Conservation (phyloP, 2,329 filamentous ascomycete genomes). For the Drechslerella stenobrocha region DNA sequence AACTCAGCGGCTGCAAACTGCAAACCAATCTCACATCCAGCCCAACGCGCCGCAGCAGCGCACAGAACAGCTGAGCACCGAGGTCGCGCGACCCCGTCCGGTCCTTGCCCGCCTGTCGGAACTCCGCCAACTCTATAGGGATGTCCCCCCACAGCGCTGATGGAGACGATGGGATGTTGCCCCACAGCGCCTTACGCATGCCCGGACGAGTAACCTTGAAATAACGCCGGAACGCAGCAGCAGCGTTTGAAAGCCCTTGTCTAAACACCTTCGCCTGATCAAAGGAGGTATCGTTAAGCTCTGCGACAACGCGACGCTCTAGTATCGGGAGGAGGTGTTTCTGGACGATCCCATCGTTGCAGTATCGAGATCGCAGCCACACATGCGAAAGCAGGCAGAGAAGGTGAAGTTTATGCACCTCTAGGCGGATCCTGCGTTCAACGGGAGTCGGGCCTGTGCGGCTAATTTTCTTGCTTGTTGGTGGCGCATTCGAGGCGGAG, state of each 20-base stretch:
- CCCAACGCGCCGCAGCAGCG: conserved; percentile 78
- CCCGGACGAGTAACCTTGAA: conserved; percentile 75
- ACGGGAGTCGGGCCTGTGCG: conserved; percentile 62
- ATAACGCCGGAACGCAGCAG: conserved; percentile 68
- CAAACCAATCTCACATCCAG: conserved; percentile 82
- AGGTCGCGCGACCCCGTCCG: conserved; percentile 83
- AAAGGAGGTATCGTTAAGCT: conserved; percentile 37
- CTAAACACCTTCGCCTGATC: conserved; percentile 35
- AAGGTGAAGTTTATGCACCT: conserved; percentile 84
- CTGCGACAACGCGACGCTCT: conserved; percentile 22
- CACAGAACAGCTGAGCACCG: conserved; percentile 87
- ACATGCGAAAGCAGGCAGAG: conserved; percentile 79
- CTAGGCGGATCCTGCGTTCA: conserved; percentile 67
- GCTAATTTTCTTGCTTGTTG: conserved; percentile 49
- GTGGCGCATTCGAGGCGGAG: conserved; percentile 2
- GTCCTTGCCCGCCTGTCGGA: conserved; percentile 68
- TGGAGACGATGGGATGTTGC: conserved; percentile 48
- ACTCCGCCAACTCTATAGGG: conserved; percentile 70
- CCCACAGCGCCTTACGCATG: conserved; percentile 72
- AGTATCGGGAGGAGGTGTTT: conserved; percentile 51
- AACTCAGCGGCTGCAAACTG: conserved; percentile 74
- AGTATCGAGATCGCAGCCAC: conserved; percentile 81
- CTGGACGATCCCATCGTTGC: conserved; percentile 74
- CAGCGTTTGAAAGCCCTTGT: conserved; percentile 60
- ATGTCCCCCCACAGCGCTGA: conserved; percentile 44